Conservation (phyloP, 371 early-diverging fungal species). For the Phascolomyces articulosus region DNA sequence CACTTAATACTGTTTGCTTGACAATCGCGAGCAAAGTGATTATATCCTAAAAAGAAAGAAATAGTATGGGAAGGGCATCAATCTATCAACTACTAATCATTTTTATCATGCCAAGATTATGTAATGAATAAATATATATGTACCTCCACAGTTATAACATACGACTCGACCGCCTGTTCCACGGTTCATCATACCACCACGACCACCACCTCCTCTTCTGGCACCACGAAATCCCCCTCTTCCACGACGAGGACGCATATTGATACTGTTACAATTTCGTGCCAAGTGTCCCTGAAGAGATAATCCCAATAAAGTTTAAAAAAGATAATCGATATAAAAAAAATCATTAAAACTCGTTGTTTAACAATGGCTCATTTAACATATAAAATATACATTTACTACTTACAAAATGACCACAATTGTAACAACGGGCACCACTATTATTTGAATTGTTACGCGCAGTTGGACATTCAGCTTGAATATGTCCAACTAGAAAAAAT, state of each 20-base stretch:
- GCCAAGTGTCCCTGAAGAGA: constrained; percentile 62
- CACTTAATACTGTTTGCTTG: constrained; percentile 64
- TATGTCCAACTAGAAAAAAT: constrained; percentile 56
- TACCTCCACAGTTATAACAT: constrained; percentile 62
- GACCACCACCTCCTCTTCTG: constrained; percentile 19
- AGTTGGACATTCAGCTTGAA: constrained; percentile 60
- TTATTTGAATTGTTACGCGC: constrained; percentile 2
- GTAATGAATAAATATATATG: neutral
- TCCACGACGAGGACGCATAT: constrained; percentile 26
- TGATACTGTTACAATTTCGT: constrained; percentile 51
- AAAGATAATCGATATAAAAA: too few relatives aligned
- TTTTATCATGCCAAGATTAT: too few relatives aligned
- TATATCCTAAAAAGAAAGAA: constrained; percentile 36
- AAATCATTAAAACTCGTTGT: too few relatives aligned
- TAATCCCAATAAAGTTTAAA: too few relatives aligned
- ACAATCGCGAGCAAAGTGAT: constrained; percentile 69
- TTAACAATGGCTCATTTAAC: too few relatives aligned
- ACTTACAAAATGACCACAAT: constrained; percentile 60
- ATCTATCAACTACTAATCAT: too few relatives aligned
- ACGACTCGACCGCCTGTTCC: constrained; percentile 34
- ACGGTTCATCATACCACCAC: constrained; percentile 11
- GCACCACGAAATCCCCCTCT: constrained; percentile 25
- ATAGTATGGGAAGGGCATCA: too few relatives aligned
- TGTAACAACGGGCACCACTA: constrained; percentile 44
- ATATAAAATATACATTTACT: too few relatives aligned